Percentiles rank a stretch among this genome's conserved stretches.
Conservation (phyloP, 2,329 filamentous ascomycete species). For the Venturia oleaginea region DNA sequence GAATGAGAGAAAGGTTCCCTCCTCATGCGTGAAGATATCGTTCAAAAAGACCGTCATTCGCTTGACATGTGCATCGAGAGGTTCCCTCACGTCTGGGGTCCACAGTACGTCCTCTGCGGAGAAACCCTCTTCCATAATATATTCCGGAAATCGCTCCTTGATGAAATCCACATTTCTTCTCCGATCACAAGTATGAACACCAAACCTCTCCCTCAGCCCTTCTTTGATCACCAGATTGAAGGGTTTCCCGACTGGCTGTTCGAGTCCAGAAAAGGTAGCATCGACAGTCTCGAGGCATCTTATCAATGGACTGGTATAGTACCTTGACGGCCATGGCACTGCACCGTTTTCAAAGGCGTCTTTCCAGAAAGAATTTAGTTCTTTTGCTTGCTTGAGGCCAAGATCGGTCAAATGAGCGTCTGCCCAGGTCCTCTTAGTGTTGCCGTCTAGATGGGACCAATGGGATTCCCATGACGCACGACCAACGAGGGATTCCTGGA, state of each 20-base stretch:
- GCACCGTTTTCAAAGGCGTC: slow-evolving; percentile 42
- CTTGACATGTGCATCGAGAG: slow-evolving; percentile 23
- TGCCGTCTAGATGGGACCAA: slow-evolving; percentile 56
- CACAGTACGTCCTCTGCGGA: slow-evolving; percentile 50
- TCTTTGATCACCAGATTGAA: slow-evolving; percentile 57
- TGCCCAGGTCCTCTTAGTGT: slow-evolving; percentile 52
- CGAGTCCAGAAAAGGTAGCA: slow-evolving; percentile 42
- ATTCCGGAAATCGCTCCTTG: slow-evolving; percentile 20
- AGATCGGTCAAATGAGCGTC: slow-evolving; percentile 52
- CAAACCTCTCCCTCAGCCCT: slow-evolving; percentile 55
- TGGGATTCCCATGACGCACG: slow-evolving; percentile 55
- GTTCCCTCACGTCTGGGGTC: slow-evolving; percentile 40
- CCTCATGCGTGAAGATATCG: background rate
- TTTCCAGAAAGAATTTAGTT: slow-evolving; percentile 51
- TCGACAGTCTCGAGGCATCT: slow-evolving; percentile 56
- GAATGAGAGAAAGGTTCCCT: background rate
- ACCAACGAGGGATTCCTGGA: slow-evolving; percentile 56
- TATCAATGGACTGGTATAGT: slow-evolving; percentile 55
- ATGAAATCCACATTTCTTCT: slow-evolving; percentile 37
- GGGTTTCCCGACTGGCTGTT: slow-evolving; percentile 33
- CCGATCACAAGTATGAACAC: slow-evolving; percentile 59
- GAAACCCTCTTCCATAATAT: slow-evolving; percentile 52
- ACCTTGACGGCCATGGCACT: slow-evolving; percentile 53
- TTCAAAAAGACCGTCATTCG: background rate
- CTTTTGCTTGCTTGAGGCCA: slow-evolving; percentile 48